Percentiles rank a stretch among this genome's conserved stretches.
Conservation (phyloP, 208 protist species). For the Trypanosoma congolense region DNA sequence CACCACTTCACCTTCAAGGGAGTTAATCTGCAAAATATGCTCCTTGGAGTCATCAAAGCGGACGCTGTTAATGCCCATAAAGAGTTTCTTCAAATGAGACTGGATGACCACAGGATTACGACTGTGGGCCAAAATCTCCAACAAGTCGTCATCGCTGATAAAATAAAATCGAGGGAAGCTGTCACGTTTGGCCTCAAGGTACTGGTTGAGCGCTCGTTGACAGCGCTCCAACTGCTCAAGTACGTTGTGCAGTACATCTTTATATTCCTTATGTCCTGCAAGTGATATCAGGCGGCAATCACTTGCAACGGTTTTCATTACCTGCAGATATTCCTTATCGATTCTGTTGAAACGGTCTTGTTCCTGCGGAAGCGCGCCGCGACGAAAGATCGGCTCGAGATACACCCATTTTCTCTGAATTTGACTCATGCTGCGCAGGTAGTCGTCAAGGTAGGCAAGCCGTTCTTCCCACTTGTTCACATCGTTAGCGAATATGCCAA, state of each 20-base stretch:
- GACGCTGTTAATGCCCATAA: slow-evolving; percentile 95
- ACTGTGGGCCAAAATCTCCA: slow-evolving; percentile 96
- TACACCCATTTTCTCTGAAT: slow-evolving; percentile 99
- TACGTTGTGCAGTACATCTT: slow-evolving; percentile 81
- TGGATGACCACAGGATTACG: slow-evolving; percentile 96
- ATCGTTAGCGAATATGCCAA: slow-evolving; percentile 89
- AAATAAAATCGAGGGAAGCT: slow-evolving; percentile 98
- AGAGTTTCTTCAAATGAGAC: slow-evolving; percentile 98
- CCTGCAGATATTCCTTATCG: slow-evolving; percentile 92
- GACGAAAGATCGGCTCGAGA: slow-evolving; percentile 97
- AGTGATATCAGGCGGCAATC: slow-evolving; percentile 88
- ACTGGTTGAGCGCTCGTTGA: slow-evolving; percentile 96
- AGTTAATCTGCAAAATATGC: slow-evolving; percentile 89
- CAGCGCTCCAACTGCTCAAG: slow-evolving; percentile 96
- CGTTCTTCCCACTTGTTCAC: slow-evolving; percentile 90
- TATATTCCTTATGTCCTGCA: slow-evolving; percentile 70
- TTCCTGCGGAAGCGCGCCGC: slow-evolving; percentile 95
- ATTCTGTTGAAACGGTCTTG: slow-evolving; percentile 93
- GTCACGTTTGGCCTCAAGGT: slow-evolving; percentile 97
- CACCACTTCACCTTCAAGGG: slow-evolving; percentile 92
- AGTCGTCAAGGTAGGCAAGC: slow-evolving; percentile 88
- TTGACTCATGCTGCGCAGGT: slow-evolving; percentile 91
- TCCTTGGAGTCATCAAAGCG: slow-evolving; percentile 88
- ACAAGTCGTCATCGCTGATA: slow-evolving; percentile 98
- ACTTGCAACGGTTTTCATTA: slow-evolving; percentile 86